These are phyloP conservation scores for Pseudogymnoascus sp. DNA, from an alignment of 2,329 filamentous ascomycete species.

Conservation along the genomic window DNA sequence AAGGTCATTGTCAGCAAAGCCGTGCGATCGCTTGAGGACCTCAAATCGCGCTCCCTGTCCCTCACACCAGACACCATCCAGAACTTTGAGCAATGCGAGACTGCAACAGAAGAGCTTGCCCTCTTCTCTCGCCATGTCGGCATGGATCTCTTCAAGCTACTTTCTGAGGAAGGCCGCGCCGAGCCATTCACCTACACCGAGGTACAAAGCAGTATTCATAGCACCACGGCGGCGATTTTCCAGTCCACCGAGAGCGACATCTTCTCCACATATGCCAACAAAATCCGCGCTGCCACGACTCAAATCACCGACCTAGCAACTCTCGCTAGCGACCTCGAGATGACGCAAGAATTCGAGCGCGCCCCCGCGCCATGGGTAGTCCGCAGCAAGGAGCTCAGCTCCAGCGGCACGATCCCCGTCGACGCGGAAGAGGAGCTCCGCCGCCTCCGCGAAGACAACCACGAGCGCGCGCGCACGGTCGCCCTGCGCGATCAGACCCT, in stretches of 20 bases:
- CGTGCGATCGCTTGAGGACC: slow-evolving; percentile 67
- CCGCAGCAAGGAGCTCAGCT: slow-evolving; percentile 72
- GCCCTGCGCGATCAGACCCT: slow-evolving; percentile 72
- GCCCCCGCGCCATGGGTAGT: slow-evolving; percentile 73
- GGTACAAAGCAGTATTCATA: slow-evolving; percentile 55
- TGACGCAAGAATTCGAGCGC: slow-evolving; percentile 73
- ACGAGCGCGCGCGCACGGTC: slow-evolving; percentile 65
- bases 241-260: slow-evolving; percentile 57
- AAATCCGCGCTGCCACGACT: slow-evolving; percentile 56
- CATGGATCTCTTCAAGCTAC: slow-evolving; percentile 52
- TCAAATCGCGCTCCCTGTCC: slow-evolving; percentile 68
- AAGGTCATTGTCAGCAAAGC: slow-evolving; percentile 80
- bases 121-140: slow-evolving; percentile 62
- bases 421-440: slow-evolving; percentile 82
- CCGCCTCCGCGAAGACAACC: slow-evolving; percentile 70
- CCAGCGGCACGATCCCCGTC: slow-evolving; percentile 71
- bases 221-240: slow-evolving; percentile 46
- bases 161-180: slow-evolving; percentile 64
- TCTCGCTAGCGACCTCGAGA: slow-evolving; percentile 62
- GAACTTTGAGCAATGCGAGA: slow-evolving; percentile 64
- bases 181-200: slow-evolving; percentile 62
- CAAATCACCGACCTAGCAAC: slow-evolving; percentile 65
- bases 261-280: slow-evolving; percentile 60
- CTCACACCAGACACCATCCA: slow-evolving; percentile 60
- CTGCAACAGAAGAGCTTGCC: slow-evolving; percentile 57